phyloP scores from a whole-genome alignment of 805 yeast genomes.

The Candida nemodendra region DNA sequence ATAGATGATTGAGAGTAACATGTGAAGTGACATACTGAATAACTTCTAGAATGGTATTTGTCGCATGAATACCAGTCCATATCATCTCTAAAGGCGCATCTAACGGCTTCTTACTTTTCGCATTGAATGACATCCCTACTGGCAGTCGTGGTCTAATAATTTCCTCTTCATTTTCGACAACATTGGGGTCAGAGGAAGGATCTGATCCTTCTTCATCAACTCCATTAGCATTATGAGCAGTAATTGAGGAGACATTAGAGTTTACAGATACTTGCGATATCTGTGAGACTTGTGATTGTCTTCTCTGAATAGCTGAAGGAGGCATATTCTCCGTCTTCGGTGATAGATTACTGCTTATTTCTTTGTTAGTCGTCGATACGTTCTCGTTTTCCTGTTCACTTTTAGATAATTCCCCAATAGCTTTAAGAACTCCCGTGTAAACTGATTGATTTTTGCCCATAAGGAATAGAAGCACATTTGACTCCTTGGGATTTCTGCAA shows the following conservation, averaged over 20 bases:
- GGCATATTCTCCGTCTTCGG: neutral
- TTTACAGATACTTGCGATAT: conserved; percentile 6
- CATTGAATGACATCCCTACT: conserved; percentile 58
- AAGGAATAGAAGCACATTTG: conserved; percentile 53
- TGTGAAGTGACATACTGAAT: conserved; percentile 28
- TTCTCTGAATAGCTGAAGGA: neutral
- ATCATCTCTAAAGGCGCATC: conserved; percentile 48
- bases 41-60: conserved; percentile 39
- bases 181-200: conserved; percentile 9
- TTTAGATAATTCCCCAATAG: conserved; percentile 32
- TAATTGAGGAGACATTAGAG: conserved; percentile 12
- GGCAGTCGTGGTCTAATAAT: conserved; percentile 50
- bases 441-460: conserved; percentile 42
- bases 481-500: conserved; percentile 48
- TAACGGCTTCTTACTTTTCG: conserved; percentile 51
- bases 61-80: conserved; percentile 59
- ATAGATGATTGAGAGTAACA: conserved; percentile 34
- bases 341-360: neutral
- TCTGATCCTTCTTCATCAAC: conserved; percentile 5
- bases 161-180: conserved; percentile 25
- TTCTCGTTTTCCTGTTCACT: conserved; percentile 18
- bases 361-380: neutral
- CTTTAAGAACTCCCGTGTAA: conserved; percentile 36
- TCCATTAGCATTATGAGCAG: conserved; percentile 1
- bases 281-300: conserved; percentile 7